Evolutionary conservation across 2,329 filamentous ascomycete species (phyloP).

Genomic region (Sclerotinia borealis): DNA sequence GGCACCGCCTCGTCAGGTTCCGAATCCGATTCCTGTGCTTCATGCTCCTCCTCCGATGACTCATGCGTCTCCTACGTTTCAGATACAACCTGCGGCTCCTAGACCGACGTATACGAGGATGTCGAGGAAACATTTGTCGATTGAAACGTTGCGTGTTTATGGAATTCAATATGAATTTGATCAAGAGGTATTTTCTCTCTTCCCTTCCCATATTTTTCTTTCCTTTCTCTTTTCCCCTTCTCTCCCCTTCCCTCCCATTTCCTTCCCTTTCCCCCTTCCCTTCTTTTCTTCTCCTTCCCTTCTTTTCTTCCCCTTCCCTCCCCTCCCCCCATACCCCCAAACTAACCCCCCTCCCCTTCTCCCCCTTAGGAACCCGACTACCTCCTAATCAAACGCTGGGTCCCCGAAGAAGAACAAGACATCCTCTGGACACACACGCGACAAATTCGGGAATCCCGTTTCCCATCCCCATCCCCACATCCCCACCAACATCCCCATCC

Average conservation of each 20-base stretch:
- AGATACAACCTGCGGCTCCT: constrained; percentile 17
- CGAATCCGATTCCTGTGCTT: background rate
- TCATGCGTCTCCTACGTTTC: constrained; percentile 14
- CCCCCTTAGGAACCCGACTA: constrained; percentile 65
- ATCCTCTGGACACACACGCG: constrained; percentile 67
- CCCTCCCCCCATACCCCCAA: background rate
- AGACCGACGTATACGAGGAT: constrained; percentile 58
- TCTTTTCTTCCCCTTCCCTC: background rate
- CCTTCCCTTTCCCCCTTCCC: background rate
- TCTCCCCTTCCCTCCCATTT: background rate
- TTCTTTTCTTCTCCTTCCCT: background rate
- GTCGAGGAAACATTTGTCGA: constrained; percentile 53
- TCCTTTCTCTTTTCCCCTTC: too few species aligned
- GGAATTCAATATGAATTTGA: constrained; percentile 54
- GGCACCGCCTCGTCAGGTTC: background rate
- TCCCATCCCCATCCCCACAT: constrained; percentile 16
- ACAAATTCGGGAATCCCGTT: constrained; percentile 38
- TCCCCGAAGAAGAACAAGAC: constrained; percentile 65
- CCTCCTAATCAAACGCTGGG: constrained; percentile 67
- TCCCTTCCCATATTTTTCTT: too few species aligned
- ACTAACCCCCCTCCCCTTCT: background rate
- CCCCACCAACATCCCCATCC: constrained; percentile 14
- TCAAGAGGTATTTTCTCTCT: constrained; percentile 2
- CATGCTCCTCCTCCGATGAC: background rate
- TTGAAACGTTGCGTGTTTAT: constrained; percentile 53